Base-by-base conservation (phyloP, 495 filamentous ascomycete species). In the Penicillium daleae region DNA sequence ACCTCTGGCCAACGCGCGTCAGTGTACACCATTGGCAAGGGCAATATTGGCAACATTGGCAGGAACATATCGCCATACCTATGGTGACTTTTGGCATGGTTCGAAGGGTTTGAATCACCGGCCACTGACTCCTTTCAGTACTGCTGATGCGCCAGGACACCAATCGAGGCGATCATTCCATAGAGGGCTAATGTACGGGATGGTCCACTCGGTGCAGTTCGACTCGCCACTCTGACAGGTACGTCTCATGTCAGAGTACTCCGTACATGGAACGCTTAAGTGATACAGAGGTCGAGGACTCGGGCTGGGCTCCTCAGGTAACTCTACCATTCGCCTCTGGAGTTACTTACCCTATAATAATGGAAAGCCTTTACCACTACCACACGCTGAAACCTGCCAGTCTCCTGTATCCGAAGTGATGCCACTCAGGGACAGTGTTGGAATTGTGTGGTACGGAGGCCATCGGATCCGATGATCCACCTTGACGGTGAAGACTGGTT, bases 151-250 rank as follows among this genome's bases (percentile, higher is more conserved):
- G 12, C 9, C 44, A 3, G 5, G 44, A 9, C 15, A 5, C n/a
- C 21, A 21, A 39, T 26, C 13, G 2, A 52, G 53, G 15, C 60
- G 60, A 62, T 62, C 60, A 50, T 50, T 62, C 31, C 52, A 52
- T 39, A 19, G 51, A n/a, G 32, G 51, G 32, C 51, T 33, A 35
- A 54, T 21, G 24, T 40, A 60, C 31, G 58, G 58, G 39, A n/a
- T 42, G 33, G 58, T 53, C 52, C 59, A 61, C 59, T 35, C 59
- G 15, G 37, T 40, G 24, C n/a, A 17, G 42, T 56, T 49, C 56
- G 27, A 7, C 21, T 46, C 39, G 55, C 55, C 37, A 31, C 37
- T 12, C 12, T 22, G 32, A 35, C 32, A 56, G 53, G 32, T 37
- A 24, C 53, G 7, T 22, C 2, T 24, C 15, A 39, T 5, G 13